These are phyloP conservation scores for Ustilago xerochloae DNA, from an alignment of 1,284 basidiomycete genomes.

Conservation along the genomic window DNA sequence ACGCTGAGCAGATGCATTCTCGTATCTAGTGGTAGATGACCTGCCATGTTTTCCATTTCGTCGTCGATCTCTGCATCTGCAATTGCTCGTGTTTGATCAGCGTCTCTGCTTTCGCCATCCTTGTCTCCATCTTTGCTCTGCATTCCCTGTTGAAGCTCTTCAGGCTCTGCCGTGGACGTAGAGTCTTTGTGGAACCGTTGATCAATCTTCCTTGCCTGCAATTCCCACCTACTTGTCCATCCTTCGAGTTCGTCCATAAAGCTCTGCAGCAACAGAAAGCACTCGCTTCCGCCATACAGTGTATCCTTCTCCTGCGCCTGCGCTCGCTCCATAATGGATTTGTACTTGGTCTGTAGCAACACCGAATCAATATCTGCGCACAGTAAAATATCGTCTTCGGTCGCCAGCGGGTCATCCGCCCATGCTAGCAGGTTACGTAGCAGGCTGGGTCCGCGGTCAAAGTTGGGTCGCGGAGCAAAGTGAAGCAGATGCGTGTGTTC, in stretches of 20 bases:
- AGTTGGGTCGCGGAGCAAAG: slow-evolving; percentile 48
- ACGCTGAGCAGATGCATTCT: slow-evolving; percentile 40
- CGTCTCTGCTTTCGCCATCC: not conserved
- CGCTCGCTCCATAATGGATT: slow-evolving; percentile 47
- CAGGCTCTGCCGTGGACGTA: not conserved
- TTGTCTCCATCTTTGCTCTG: not conserved
- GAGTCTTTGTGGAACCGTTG: slow-evolving; percentile 26
- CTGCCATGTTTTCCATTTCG: slow-evolving; percentile 8
- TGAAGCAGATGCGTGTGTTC: slow-evolving; percentile 48
- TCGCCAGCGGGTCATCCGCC: slow-evolving; percentile 32
- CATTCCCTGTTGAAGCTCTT: not conserved
- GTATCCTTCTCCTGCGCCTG: slow-evolving; percentile 45
- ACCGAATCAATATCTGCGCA: slow-evolving; percentile 50
- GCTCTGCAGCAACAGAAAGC: slow-evolving; percentile 42
- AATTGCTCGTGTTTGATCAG: not conserved
- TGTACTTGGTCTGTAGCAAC: slow-evolving; percentile 51
- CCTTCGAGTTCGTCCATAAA: slow-evolving; percentile 48
- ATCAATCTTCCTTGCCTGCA: slow-evolving; percentile 44
- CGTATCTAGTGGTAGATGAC: slow-evolving; percentile 19
- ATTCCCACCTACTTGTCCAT: slow-evolving; percentile 42
- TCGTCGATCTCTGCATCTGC: not conserved
- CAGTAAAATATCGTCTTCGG: slow-evolving; percentile 41
- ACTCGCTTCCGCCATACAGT: slow-evolving; percentile 39
- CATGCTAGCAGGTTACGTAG: slow-evolving; percentile 41
- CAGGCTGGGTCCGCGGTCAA: slow-evolving; percentile 41